Evolutionary conservation across 768 basidiomycete species (phyloP).

Genomic region (Lentinula sp.): DNA sequence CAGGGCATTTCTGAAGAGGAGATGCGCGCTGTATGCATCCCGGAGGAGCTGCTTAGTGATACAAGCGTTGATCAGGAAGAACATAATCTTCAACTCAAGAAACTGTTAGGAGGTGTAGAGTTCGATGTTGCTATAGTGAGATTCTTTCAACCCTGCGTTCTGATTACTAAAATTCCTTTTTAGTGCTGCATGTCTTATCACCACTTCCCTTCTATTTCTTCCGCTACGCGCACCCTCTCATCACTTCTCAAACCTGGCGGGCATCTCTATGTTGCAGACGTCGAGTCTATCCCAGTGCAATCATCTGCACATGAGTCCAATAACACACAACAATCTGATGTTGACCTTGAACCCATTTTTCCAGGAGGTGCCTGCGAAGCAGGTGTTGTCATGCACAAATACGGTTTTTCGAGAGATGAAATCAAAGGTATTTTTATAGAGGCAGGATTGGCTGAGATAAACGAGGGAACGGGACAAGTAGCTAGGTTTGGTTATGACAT

Average conservation of each 20-base stretch:
- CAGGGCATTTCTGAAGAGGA: not conserved
- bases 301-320: not conserved
- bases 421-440: not conserved
- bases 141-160: not conserved
- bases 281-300: slow-evolving; percentile 14
- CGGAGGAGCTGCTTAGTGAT: not conserved
- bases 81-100: not conserved
- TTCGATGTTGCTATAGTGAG: slow-evolving; percentile 11
- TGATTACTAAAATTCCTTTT: not conserved
- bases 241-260: slow-evolving; percentile 52
- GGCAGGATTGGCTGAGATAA: not conserved
- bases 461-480: not conserved
- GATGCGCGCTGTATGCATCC: not conserved
- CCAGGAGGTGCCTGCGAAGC: not conserved
- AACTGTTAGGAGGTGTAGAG: not conserved
- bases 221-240: slow-evolving; percentile 40
- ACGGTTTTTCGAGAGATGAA: not conserved
- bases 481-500: not conserved
- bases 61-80: not conserved
- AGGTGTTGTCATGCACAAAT: not conserved
- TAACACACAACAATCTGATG: not conserved
- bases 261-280: slow-evolving; percentile 47
- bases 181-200: slow-evolving; percentile 65
- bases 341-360: not conserved
- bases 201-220: slow-evolving; percentile 45